Conservation (phyloP, 2,329 filamentous ascomycete species). For the Cordyceps cicadae region DNA sequence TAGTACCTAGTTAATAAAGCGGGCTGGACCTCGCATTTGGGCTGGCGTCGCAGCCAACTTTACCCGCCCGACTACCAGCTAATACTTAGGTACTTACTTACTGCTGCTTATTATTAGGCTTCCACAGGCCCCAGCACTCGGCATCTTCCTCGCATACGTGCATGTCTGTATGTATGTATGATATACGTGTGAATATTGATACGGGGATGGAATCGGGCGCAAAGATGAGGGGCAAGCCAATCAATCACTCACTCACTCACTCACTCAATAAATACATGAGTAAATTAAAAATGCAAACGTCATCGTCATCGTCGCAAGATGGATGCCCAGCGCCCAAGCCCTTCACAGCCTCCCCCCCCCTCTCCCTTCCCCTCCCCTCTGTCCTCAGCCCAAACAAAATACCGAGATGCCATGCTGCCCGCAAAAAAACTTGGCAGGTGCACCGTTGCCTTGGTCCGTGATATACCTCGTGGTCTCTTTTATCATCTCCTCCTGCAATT, state of each 20-base stretch:
- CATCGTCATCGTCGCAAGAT: slow-evolving; percentile 4
- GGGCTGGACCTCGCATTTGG: neutral
- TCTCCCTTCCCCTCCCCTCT: too few relatives aligned
- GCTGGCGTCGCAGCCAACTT: neutral
- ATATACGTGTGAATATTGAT: too few relatives aligned
- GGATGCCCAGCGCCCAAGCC: neutral
- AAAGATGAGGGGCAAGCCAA: neutral
- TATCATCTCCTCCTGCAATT: neutral
- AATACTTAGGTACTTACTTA: too few relatives aligned
- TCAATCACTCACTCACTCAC: too few relatives aligned
- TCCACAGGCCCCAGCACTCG: neutral
- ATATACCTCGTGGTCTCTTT: neutral
- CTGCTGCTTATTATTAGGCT: too few relatives aligned
- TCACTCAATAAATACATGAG: too few relatives aligned
- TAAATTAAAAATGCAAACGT: neutral
- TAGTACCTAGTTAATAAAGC: too few relatives aligned
- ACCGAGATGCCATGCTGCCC: neutral
- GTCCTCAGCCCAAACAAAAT: neutral
- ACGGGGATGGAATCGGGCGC: neutral
- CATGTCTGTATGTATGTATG: too few relatives aligned
- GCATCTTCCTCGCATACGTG: neutral
- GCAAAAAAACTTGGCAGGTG: slow-evolving; percentile 5
- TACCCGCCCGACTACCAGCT: too few relatives aligned
- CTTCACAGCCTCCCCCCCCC: neutral
- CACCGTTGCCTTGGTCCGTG: neutral